Conservation (phyloP, 225 moss, liverwort and hornwort species). For the Takakia lepidozioides region DNA sequence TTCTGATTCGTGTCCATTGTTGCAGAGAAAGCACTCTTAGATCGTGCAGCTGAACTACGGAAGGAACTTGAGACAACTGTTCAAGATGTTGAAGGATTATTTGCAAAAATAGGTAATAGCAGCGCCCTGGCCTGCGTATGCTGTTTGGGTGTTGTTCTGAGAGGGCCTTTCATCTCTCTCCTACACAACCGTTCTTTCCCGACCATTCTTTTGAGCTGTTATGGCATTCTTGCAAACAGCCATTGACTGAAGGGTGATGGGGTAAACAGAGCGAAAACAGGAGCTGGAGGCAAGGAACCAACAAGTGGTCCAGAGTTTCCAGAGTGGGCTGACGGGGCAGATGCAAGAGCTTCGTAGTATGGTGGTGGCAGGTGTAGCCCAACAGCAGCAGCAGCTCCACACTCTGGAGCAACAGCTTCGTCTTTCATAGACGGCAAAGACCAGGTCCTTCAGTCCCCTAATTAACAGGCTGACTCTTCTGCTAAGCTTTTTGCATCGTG, state of each 20-base stretch:
- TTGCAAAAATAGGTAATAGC: constrained; percentile 70
- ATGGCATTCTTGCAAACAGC: too few relatives aligned
- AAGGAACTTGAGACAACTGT: constrained; percentile 66
- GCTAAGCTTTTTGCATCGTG: background rate
- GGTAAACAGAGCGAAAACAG: constrained; percentile 63
- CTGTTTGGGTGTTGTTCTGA: too few relatives aligned
- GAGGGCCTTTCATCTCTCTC: too few relatives aligned
- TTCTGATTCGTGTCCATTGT: background rate
- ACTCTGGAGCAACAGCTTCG: constrained; percentile 65
- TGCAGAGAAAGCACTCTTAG: constrained; percentile 69
- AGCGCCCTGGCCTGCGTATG: too few relatives aligned
- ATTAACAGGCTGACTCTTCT: background rate
- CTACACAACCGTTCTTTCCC: too few relatives aligned
- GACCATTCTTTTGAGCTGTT: too few relatives aligned
- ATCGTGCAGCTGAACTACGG: constrained; percentile 60
- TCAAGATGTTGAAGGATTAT: constrained; percentile 68
- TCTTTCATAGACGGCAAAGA: constrained; percentile 49
- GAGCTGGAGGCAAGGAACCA: constrained; percentile 67
- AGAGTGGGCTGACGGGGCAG: constrained; percentile 42
- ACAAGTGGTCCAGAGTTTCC: constrained; percentile 54
- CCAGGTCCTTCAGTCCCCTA: constrained; percentile 24
- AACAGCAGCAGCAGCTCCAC: constrained; percentile 66
- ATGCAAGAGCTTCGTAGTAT: constrained; percentile 58
- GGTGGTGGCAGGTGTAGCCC: constrained; percentile 57
- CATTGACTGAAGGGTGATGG: too few relatives aligned